These are phyloP conservation scores for Endocarpon pusillum DNA, from an alignment of 495 filamentous ascomycete species.

Conservation along the genomic window DNA sequence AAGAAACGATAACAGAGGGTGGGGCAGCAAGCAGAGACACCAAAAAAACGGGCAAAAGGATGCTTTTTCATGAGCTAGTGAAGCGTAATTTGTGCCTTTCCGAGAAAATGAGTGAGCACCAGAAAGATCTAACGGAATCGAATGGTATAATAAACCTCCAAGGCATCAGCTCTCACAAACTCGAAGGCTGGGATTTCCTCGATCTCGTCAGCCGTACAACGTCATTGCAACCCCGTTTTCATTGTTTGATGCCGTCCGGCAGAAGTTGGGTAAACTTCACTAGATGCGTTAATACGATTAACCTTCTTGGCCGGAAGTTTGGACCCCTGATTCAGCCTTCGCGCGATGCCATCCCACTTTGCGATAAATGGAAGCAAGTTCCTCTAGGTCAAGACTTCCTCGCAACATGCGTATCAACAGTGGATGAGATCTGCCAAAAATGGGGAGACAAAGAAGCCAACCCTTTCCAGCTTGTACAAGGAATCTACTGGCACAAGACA, in stretches of 20 bases:
- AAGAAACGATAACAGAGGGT: constrained; percentile 1
- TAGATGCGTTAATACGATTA: constrained; percentile 11
- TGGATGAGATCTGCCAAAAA: constrained; percentile 7
- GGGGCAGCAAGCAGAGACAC: constrained; percentile 2
- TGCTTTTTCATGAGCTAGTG: constrained; percentile 8
- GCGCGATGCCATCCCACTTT: constrained; percentile 2
- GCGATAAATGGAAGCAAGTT: constrained; percentile 8
- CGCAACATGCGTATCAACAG: constrained; percentile 4
- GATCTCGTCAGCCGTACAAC: constrained; percentile 9
- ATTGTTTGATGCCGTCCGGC: not conserved
- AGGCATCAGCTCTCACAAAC: constrained; percentile 8
- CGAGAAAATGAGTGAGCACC: constrained; percentile 1
- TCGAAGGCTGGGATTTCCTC: constrained; percentile 14
- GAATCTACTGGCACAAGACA: constrained; percentile 9
- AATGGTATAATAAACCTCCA: constrained; percentile 2
- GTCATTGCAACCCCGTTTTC: not conserved
- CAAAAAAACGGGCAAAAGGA: constrained; percentile 4
- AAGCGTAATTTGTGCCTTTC: constrained; percentile 7
- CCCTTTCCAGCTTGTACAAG: constrained; percentile 4
- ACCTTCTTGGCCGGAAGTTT: constrained; percentile 18
- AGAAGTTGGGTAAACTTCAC: constrained; percentile 18
- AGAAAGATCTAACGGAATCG: constrained; percentile 3
- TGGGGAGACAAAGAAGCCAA: constrained; percentile 2
- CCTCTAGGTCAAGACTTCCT: constrained; percentile 14
- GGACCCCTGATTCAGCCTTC: constrained; percentile 15